Conservation (phyloP, 768 basidiomycete species). For the Phylloporus scabripes region DNA sequence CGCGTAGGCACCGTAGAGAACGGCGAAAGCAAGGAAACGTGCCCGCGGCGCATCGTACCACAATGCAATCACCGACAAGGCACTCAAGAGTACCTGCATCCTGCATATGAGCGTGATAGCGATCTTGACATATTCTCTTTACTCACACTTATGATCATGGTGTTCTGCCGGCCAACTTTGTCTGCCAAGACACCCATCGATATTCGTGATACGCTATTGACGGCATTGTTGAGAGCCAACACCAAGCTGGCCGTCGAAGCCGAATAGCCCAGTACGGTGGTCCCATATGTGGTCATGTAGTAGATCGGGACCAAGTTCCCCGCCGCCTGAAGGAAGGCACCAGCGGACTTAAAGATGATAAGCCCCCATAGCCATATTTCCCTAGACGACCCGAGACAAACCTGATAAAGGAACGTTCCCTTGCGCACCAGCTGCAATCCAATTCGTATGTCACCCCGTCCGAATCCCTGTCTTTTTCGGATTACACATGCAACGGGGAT, state of each 20-base stretch:
- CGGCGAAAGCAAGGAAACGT: not conserved
- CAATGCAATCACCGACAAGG: not conserved
- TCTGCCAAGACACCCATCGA: constrained; percentile 1
- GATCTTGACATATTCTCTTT: not conserved
- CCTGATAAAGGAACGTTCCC: constrained; percentile 3
- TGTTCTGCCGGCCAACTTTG: constrained; percentile 2
- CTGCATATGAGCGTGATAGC: not conserved
- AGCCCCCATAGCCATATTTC: not conserved
- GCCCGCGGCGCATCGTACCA: not conserved
- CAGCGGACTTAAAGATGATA: not conserved
- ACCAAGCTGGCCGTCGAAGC: not conserved
- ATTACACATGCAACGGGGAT: not conserved
- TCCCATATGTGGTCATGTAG: not conserved
- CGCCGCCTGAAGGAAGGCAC: not conserved
- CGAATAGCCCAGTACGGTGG: not conserved
- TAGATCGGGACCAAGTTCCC: constrained; percentile 2
- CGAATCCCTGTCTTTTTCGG: not conserved
- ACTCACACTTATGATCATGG: not conserved
- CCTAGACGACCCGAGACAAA: not conserved
- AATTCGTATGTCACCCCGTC: not conserved
- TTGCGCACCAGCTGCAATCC: not conserved
- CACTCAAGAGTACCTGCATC: not conserved
- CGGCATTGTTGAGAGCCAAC: not conserved
- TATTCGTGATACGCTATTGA: not conserved
- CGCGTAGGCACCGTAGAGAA: not conserved